phyloP scores from a whole-genome alignment of 495 filamentous ascomycete species.

The Podospora fimiseda region DNA sequence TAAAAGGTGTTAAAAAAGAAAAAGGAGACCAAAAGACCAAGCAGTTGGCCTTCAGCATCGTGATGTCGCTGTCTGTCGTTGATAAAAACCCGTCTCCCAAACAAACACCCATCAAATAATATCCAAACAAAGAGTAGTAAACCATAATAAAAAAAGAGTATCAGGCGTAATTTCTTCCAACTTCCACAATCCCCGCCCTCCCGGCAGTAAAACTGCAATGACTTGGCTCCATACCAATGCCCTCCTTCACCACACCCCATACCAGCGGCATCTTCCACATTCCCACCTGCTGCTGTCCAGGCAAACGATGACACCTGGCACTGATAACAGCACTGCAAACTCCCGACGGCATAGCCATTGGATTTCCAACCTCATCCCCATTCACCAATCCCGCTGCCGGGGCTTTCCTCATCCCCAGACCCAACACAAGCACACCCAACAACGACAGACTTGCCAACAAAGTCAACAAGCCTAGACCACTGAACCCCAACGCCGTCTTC shows the following conservation, averaged over 20 bases:
- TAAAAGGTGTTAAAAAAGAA: neutral
- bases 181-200: constrained; percentile 22
- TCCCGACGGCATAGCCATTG: constrained; percentile 33
- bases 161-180: constrained; percentile 36
- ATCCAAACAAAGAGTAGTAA: neutral
- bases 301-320: constrained; percentile 32
- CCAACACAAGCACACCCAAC: constrained; percentile 24
- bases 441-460: constrained; percentile 27
- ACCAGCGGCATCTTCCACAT: constrained; percentile 24
- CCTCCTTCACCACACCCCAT: constrained; percentile 39
- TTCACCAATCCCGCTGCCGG: constrained; percentile 22
- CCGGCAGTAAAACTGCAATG: constrained; percentile 34
- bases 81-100: too few relatives aligned
- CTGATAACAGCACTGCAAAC: constrained; percentile 38
- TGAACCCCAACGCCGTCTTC: constrained; percentile 24
- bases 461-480: constrained; percentile 30
- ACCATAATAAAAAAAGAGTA: neutral
- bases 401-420: constrained; percentile 28
- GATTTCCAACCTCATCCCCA: constrained; percentile 32
- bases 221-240: constrained; percentile 24
- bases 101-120: too few relatives aligned
- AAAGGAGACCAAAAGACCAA: neutral
- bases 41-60: neutral
- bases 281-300: neutral
- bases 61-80: too few relatives aligned